Percentiles rank a stretch among this genome's conserved stretches.
phyloP scores from a whole-genome alignment of 805 yeast genomes.

The Metschnikowia lunata region DNA sequence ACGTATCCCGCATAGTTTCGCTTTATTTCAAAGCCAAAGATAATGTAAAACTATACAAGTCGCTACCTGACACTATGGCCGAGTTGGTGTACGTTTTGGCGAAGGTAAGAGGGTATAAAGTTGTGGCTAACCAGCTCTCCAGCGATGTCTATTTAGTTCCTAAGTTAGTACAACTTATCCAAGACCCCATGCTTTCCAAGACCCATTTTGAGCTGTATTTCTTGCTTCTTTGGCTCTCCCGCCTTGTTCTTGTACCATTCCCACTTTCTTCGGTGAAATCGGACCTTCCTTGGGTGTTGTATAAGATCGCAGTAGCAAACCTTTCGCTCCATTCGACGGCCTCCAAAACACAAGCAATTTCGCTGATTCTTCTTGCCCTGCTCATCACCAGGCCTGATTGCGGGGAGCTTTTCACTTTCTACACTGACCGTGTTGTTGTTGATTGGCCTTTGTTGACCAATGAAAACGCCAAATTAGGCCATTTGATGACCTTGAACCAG shows the following conservation, averaged over 20 bases:
- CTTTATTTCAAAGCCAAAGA: background rate
- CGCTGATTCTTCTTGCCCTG: constrained; percentile 49
- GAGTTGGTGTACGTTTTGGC: constrained; percentile 53
- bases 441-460: constrained; percentile 18
- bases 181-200: constrained; percentile 5
- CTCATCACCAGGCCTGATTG: constrained; percentile 50
- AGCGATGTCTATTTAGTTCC: constrained; percentile 54
- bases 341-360: constrained; percentile 56
- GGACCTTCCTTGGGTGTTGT: constrained; percentile 32
- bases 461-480: constrained; percentile 28
- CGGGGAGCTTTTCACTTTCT: constrained; percentile 18
- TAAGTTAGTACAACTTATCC: constrained; percentile 19
- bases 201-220: constrained; percentile 30
- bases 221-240: constrained; percentile 66
- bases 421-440: constrained; percentile 7
- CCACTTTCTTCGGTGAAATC: constrained; percentile 40
- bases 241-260: constrained; percentile 72
- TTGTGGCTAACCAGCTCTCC: constrained; percentile 53
- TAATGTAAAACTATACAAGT: background rate
- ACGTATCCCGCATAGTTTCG: constrained; percentile 10
- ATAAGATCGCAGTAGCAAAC: constrained; percentile 26
- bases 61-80: constrained; percentile 17
- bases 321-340: constrained; percentile 34
- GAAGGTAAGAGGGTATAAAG: constrained; percentile 64
- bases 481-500: constrained; percentile 38